These are phyloP conservation scores for Rutstroemia sp. DNA, from an alignment of 2,329 filamentous ascomycete genomes.

Conservation along the genomic window DNA sequence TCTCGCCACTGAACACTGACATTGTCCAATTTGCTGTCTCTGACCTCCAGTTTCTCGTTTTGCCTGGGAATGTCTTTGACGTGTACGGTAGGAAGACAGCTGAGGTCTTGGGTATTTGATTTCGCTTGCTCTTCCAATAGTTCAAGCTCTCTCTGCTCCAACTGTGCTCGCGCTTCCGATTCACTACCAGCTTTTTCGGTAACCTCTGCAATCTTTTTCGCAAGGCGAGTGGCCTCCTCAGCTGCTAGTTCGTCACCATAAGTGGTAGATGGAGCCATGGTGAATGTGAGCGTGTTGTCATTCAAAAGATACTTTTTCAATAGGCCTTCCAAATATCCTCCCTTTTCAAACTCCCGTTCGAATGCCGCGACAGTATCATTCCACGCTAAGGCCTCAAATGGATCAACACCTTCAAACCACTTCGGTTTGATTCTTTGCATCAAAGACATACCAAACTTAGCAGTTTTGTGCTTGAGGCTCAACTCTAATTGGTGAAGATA, in stretches of 20 bases:
- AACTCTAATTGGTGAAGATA: conserved; percentile 91
- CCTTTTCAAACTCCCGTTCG: conserved; percentile 65
- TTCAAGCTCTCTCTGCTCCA: conserved; percentile 72
- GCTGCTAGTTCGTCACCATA: conserved; percentile 67
- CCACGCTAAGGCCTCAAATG: conserved; percentile 86
- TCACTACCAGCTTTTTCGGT: conserved; percentile 62
- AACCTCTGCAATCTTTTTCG: conserved; percentile 64
- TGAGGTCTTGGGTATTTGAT: conserved; percentile 75
- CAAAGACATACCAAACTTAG: conserved; percentile 86
- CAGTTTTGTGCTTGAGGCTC: conserved; percentile 91
- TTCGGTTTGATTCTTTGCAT: conserved; percentile 82
- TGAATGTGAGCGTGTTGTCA: conserved; percentile 82
- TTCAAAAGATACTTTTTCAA: conserved; percentile 87
- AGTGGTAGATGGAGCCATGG: conserved; percentile 77
- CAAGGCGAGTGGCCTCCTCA: conserved; percentile 72
- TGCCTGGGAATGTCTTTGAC: conserved; percentile 81
- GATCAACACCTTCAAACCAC: conserved; percentile 94
- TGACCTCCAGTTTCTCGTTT: conserved; percentile 53
- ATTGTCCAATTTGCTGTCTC: conserved; percentile 57
- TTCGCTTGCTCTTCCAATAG: conserved; percentile 77
- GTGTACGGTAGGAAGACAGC: conserved; percentile 79
- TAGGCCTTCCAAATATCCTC: conserved; percentile 74
- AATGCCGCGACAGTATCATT: conserved; percentile 82
- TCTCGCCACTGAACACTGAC: conserved; percentile 82
- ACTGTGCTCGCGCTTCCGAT: conserved; percentile 60